Evolutionary conservation across 345 rosid species (phyloP), one percentile per base, ranked within the genome.

Genomic region (Psidium guajava): DNA sequence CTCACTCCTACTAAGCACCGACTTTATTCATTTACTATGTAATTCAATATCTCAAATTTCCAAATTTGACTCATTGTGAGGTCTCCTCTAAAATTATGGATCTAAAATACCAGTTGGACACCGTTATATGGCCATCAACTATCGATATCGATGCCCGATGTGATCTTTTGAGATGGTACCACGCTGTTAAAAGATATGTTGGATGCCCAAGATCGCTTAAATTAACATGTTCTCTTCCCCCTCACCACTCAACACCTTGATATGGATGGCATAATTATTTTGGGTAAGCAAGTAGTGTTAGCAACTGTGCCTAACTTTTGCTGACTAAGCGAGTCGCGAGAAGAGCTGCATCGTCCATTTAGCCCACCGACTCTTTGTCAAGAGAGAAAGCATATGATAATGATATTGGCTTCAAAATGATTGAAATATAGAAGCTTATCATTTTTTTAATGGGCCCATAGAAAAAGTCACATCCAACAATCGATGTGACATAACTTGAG

Each of bases 101-200:
- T 64, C 22, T 16, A 28, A 64, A 32, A 64, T 64, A 18, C 0
- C 6, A 18, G 0, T 3, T 8, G 24, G 44, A 64, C 44, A 28
- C 44, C 22, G 8, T 7, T 64, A 59, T 6, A 61, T 20, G 12
- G 5, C 12, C 11, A 55, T 55, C 59, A 22, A 22, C 12, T 1
- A 11, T 22, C 58, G n/a, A 55, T 22, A 8, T 55, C 3, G n/a
- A 22, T 55, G 59, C 22, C 11, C n/a, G 5, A 55, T 8, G 25
- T 8, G 12, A 36, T 40, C 47, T 69, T 47, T 32, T 18, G 0
- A 69, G 25, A 69, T 36, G 21, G 12, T 18, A 21, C 0, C 24
- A 1, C 6, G 5, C 36, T 0, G 3, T 8, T 32, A 16, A 16
- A 32, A 25, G 18, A 28, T n/a, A 32, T 2, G 1, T 18, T 0